Base-by-base conservation (phyloP, 305 asterid genomes). In the Fraxinus sp. region DNA sequence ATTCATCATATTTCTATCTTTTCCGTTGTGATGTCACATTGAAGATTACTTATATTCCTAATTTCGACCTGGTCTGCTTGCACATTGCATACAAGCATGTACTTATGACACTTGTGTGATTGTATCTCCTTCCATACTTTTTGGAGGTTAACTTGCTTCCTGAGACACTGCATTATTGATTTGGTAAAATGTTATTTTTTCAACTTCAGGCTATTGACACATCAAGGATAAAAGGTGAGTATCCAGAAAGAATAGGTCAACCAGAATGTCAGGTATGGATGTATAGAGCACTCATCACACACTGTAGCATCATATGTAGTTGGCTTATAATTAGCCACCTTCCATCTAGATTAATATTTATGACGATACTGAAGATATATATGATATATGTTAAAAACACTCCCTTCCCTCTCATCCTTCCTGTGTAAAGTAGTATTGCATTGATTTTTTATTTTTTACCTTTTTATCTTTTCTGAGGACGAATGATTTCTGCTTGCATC, bases 191-290 rank as follows among this genome's bases (percentile, higher is more conserved):
- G 75, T 82, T 14, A 75, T 35, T 33, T 76, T 82, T 59, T 83
- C 30, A 85, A 85, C 46, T 90, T 72, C 79, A 96, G 99, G 98
- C 94, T 83, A 96, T 96, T 83, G 97, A 97, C 82, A 88, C 98
- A 36, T 94, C 98, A 90, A 91, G 92, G 89, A 92, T 93, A 94
- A 95, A 92, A 88, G 99, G 97, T 77, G 97, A 96, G 87, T 93
- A 93, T 90, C 99, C 99, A 77, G 98, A 96, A 90, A 92, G 98
- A 91, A 75, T 85, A 41, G 99, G 99, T 81, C 99, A 95, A 84
- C 92, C 95, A 57, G 99, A 96, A 87, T 96, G 98, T 83, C 95
- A 93, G 98, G 98, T 93, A 90, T 80, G 83, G 14, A 30, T 68
- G 66, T 33, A 43, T 32, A 30, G 78, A 30, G 70, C 79, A 39